Percentiles rank a stretch among this genome's conserved stretches.
Conservation (phyloP, 169 alveolate genomes). For the Fabrea salina region DNA sequence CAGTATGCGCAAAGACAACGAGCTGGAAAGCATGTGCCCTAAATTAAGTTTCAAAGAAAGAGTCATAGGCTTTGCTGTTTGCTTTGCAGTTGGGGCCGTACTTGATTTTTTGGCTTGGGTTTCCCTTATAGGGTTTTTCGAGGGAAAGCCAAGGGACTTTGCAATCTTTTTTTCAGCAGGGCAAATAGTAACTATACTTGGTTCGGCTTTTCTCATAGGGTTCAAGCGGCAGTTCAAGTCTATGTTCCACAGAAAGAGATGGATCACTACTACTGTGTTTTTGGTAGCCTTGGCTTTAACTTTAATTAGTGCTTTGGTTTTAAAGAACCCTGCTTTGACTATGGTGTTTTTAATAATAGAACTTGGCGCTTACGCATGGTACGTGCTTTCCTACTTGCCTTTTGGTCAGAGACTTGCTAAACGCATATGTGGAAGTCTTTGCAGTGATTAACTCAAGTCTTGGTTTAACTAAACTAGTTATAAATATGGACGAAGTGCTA, state of each 20-base stretch:
- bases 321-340: conserved; percentile 6
- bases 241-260: conserved; percentile 15
- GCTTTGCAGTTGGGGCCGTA: conserved; percentile 30
- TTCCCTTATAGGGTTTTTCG: conserved; percentile 31
- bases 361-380: conserved; percentile 15
- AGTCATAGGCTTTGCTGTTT: conserved; percentile 40
- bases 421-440: not conserved
- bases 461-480: not conserved
- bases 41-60: conserved; percentile 34
- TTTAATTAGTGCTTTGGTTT: conserved; percentile 15
- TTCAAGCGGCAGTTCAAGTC: conserved; percentile 9
- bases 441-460: not conserved
- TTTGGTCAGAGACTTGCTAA: conserved; percentile 2
- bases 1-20: not conserved
- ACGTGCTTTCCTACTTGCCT: conserved; percentile 15
- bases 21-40: conserved; percentile 21
- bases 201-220: conserved; percentile 35
- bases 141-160: conserved; percentile 38
- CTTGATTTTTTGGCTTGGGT: conserved; percentile 40
- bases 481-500: too few species aligned
- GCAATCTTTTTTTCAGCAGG: conserved; percentile 42
- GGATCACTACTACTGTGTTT: conserved; percentile 9
- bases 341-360: conserved; percentile 3
- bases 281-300: conserved; percentile 21
- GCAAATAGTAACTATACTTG: conserved; percentile 30